phyloP scores from a whole-genome alignment of 1,139 yeast genomes.

The Yamadazyma mexicana region DNA sequence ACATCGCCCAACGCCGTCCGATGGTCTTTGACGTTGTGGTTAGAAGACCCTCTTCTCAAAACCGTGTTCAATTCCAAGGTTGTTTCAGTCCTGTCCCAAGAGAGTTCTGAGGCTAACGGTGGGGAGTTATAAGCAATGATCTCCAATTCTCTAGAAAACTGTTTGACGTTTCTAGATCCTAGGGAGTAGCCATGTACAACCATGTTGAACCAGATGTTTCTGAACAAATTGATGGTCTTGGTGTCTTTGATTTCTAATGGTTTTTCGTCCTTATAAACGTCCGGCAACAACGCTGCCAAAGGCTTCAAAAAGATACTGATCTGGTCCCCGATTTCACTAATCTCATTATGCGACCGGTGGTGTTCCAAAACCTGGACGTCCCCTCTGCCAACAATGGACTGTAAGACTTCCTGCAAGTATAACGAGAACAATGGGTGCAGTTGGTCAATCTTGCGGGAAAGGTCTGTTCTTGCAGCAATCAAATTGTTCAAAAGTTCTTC shows the following conservation, averaged over 20 bases:
- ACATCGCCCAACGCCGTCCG: slow-evolving; percentile 55
- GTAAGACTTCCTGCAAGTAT: slow-evolving; percentile 67
- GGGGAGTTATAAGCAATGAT: slow-evolving; percentile 87
- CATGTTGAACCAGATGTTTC: slow-evolving; percentile 93
- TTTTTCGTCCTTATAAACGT: slow-evolving; percentile 39
- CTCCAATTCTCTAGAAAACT: slow-evolving; percentile 50
- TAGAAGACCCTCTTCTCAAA: slow-evolving; percentile 85
- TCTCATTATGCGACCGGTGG: slow-evolving; percentile 78
- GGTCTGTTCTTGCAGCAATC: slow-evolving; percentile 48
- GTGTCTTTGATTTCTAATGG: slow-evolving; percentile 44
- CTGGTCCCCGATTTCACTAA: slow-evolving; percentile 73
- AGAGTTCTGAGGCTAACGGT: slow-evolving; percentile 84
- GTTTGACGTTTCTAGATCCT: slow-evolving; percentile 55
- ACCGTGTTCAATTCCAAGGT: slow-evolving; percentile 91
- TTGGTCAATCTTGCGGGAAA: slow-evolving; percentile 47
- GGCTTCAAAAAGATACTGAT: slow-evolving; percentile 71
- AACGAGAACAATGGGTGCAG: slow-evolving; percentile 51
- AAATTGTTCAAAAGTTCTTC: slow-evolving; percentile 36
- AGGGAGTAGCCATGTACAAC: slow-evolving; percentile 85
- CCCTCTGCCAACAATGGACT: slow-evolving; percentile 72
- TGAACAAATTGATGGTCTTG: slow-evolving; percentile 57
- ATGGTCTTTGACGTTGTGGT: slow-evolving; percentile 77
- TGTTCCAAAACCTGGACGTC: slow-evolving; percentile 80
- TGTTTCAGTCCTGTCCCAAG: slow-evolving; percentile 86
- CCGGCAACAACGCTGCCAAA: slow-evolving; percentile 72